phyloP scores from a whole-genome alignment of 2,329 filamentous ascomycete genomes.

The Bipolaris zeicola region DNA sequence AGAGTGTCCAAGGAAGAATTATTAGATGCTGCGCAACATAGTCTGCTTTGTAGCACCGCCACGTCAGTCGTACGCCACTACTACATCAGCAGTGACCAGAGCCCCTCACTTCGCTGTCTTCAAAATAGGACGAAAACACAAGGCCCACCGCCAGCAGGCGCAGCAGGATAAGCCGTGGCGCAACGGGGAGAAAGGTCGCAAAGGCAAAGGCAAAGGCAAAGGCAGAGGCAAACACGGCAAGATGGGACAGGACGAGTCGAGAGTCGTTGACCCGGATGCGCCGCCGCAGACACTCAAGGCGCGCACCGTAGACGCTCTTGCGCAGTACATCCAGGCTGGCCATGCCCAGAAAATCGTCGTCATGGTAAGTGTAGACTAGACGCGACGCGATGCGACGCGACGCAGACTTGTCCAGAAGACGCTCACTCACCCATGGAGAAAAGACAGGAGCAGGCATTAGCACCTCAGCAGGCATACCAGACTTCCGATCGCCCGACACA shows the following conservation, averaged over 20 bases:
- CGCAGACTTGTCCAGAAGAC: slow-evolving; percentile 6
- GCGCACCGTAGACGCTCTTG: slow-evolving; percentile 74
- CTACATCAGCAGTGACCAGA: background rate
- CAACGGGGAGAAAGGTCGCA: slow-evolving; percentile 35
- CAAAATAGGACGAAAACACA: slow-evolving; percentile 60
- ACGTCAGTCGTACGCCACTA: background rate
- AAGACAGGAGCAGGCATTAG: slow-evolving; percentile 85
- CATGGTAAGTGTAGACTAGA: slow-evolving; percentile 59
- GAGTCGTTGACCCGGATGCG: slow-evolving; percentile 69
- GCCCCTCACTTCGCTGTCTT: slow-evolving; percentile 4
- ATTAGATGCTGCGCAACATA: background rate
- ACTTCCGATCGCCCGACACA: slow-evolving; percentile 91
- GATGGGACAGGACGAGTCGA: slow-evolving; percentile 88
- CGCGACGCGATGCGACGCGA: background rate
- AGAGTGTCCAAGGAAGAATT: background rate
- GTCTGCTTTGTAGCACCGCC: slow-evolving; percentile 4
- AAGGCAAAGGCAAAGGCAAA: slow-evolving; percentile 35
- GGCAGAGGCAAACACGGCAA: slow-evolving; percentile 49
- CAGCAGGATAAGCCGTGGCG: slow-evolving; percentile 41
- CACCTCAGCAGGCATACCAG: slow-evolving; percentile 76
- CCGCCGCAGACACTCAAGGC: slow-evolving; percentile 68
- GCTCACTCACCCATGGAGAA: background rate
- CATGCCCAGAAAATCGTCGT: slow-evolving; percentile 75
- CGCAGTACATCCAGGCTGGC: slow-evolving; percentile 77
- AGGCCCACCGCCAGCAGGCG: slow-evolving; percentile 50